Percentiles rank a stretch among this genome's conserved stretches.
Evolutionary conservation across 2,329 filamentous ascomycete species (phyloP).

Genomic region (Sporothrix luriei): DNA sequence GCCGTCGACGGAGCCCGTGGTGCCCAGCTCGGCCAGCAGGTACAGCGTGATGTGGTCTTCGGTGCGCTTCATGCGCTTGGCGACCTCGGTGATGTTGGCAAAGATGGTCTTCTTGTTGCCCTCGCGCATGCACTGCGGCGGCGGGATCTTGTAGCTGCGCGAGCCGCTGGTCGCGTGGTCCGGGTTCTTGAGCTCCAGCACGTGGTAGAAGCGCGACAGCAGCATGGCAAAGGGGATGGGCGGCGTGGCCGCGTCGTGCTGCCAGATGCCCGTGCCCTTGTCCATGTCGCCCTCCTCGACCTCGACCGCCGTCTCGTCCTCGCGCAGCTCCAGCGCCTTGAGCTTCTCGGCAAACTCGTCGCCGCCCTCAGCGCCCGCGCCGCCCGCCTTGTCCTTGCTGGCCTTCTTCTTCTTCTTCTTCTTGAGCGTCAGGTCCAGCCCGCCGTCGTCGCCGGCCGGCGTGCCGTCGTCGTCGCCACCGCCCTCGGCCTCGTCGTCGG

Average conservation of each 20-base stretch:
- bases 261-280: constrained; percentile 86
- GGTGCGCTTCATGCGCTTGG: constrained; percentile 98
- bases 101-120: constrained; percentile 99
- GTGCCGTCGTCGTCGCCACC: constrained; percentile 49
- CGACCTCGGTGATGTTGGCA: constrained; percentile 97
- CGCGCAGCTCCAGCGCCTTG: constrained; percentile 63
- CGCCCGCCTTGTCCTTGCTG: constrained; percentile 44
- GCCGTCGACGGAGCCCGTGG: constrained; percentile 91
- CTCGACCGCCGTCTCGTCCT: constrained; percentile 62
- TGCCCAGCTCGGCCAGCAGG: constrained; percentile 97
- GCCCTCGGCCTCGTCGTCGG: constrained; percentile 53
- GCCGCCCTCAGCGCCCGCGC: constrained; percentile 53
- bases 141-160: constrained; percentile 98
- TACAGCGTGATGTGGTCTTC: constrained; percentile 98
- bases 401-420: constrained; percentile 85
- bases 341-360: constrained; percentile 64
- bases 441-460: constrained; percentile 63
- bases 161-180: constrained; percentile 86
- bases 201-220: constrained; percentile 88
- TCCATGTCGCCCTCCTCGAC: constrained; percentile 73
- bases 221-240: constrained; percentile 83
- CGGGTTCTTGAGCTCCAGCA: constrained; percentile 93
- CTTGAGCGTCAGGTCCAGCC: constrained; percentile 57
- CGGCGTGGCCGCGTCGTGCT: constrained; percentile 73
- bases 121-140: constrained; percentile 97